phyloP scores from a whole-genome alignment of 1,139 yeast species.

The Pichia sp. region DNA sequence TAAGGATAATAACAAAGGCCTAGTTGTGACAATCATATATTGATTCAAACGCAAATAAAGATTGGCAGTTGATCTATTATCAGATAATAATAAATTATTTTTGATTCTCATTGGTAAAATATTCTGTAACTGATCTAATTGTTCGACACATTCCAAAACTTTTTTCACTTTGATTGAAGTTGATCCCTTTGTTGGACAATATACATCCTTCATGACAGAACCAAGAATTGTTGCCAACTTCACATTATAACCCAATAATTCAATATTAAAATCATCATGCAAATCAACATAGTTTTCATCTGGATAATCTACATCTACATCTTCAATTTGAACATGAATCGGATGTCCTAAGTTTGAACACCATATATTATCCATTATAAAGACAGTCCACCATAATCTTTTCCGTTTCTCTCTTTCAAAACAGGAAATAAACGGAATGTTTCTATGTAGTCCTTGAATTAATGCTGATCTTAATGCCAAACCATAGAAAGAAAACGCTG shows the following conservation, averaged over 20 bases:
- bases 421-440: constrained; percentile 22
- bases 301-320: constrained; percentile 45
- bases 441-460: constrained; percentile 41
- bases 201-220: constrained; percentile 33
- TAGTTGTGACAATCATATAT: constrained; percentile 37
- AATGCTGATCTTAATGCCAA: constrained; percentile 42
- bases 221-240: constrained; percentile 38
- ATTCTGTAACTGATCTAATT: constrained; percentile 20
- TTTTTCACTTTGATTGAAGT: constrained; percentile 23
- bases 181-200: constrained; percentile 34
- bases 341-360: constrained; percentile 41
- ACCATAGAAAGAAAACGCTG: constrained; percentile 43
- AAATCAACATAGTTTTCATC: constrained; percentile 33
- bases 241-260: constrained; percentile 36
- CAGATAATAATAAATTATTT: constrained; percentile 23
- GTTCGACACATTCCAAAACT: constrained; percentile 26
- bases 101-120: constrained; percentile 18
- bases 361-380: constrained; percentile 45
- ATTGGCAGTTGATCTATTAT: constrained; percentile 36
- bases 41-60: constrained; percentile 43
- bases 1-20: constrained; percentile 39
- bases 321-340: constrained; percentile 42
- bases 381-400: constrained; percentile 50
- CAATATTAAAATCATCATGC: constrained; percentile 33
- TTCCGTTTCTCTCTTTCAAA: constrained; percentile 36